A percentile compares a stretch with the other conserved stretches of the same genome.
Evolutionary conservation across 1,139 yeast species (phyloP).

Genomic region (Suhomyces chickasaworum): DNA sequence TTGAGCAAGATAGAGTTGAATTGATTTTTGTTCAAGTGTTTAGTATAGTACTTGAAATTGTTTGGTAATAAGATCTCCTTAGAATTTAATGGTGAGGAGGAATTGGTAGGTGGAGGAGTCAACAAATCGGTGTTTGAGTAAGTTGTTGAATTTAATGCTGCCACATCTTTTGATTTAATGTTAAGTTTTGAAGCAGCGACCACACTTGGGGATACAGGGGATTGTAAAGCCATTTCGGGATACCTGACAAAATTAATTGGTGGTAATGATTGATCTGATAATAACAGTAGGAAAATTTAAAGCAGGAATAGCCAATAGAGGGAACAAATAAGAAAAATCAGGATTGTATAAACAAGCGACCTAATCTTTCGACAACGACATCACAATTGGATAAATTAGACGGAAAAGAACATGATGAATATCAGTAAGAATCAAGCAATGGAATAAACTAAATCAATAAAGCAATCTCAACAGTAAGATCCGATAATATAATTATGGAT

Average conservation of each 20-base stretch:
- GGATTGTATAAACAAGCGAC: neutral
- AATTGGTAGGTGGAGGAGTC: conserved; percentile 22
- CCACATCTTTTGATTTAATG: conserved; percentile 4
- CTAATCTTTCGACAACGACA: conserved; percentile 9
- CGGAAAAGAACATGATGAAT: conserved; percentile 5
- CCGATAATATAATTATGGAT: neutral
- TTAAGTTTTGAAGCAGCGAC: conserved; percentile 4
- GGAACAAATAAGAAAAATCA: conserved; percentile 9
- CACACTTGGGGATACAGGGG: conserved; percentile 15
- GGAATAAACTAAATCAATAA: neutral
- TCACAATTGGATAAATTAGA: neutral
- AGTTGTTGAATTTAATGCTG: conserved; percentile 1
- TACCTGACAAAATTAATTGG: conserved; percentile 7
- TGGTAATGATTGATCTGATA: conserved; percentile 1
- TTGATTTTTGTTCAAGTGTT: conserved; percentile 42
- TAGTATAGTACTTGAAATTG: conserved; percentile 43
- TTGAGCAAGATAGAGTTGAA: conserved; percentile 45
- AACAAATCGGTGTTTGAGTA: conserved; percentile 14
- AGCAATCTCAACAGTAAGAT: neutral
- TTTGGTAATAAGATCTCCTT: conserved; percentile 31
- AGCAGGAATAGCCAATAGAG: conserved; percentile 12
- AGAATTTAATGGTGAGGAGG: conserved; percentile 18
- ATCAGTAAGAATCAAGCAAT: neutral
- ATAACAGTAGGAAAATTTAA: neutral
- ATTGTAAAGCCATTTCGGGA: conserved; percentile 13